Evolutionary conservation across 148 eudicot genomes (phyloP).

Genomic region (Pouteria glomerata): DNA sequence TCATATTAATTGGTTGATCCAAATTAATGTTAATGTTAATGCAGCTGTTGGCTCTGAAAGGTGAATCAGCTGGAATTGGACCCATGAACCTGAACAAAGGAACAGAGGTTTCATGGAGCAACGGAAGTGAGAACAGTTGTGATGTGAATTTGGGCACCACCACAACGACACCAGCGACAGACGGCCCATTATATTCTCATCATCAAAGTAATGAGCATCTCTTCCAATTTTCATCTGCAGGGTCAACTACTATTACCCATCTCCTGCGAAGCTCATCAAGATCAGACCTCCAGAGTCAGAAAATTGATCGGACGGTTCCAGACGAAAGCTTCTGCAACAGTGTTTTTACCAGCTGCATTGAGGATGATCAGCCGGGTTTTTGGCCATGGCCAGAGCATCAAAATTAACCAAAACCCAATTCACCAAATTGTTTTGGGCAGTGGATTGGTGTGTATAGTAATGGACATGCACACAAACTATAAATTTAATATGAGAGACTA

Average conservation of each 20-base stretch:
- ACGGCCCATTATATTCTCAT: constrained; percentile 6
- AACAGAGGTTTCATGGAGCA: constrained; percentile 73
- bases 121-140: constrained; percentile 58
- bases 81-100: constrained; percentile 56
- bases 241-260: constrained; percentile 20
- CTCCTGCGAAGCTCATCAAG: constrained; percentile 27
- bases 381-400: too few species aligned
- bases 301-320: constrained; percentile 10
- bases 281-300: constrained; percentile 13
- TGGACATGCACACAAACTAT: too few species aligned
- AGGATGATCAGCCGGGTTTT: too few species aligned
- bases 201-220: constrained; percentile 9
- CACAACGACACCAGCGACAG: constrained; percentile 21
- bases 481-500: too few species aligned
- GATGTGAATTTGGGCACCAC: constrained; percentile 46
- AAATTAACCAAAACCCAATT: too few species aligned
- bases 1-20: constrained; percentile 8
- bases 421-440: too few species aligned
- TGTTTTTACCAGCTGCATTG: too few species aligned
- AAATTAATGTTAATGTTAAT: too few species aligned
- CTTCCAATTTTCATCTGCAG: constrained; percentile 6
- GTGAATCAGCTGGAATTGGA: constrained; percentile 44
- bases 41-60: constrained; percentile 56
- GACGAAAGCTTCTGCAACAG: constrained; percentile 8
- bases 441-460: too few species aligned